Evolutionary conservation across 352 stramenopile genomes (phyloP), one percentile per base, ranked within the genome.

Genomic region (Peronospora farinosa): DNA sequence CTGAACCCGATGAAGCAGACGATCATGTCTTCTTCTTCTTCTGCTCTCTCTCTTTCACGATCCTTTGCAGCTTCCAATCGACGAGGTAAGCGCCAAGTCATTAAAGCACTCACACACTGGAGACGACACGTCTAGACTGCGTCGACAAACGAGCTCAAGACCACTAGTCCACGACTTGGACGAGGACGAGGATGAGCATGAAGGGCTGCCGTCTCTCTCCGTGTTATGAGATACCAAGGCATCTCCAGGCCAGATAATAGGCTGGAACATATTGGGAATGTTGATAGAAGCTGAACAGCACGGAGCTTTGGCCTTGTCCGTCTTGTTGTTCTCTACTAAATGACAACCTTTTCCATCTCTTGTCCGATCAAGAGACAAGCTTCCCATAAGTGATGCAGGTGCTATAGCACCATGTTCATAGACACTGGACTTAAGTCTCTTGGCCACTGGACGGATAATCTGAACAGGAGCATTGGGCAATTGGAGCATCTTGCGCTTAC

Each of bases 61-160:
- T 28, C 68, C 68, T n/a, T 73, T 74, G 52, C 80, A 83, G 57
- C 72, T 84, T 15, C 69, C 68, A 0, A 66, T 63, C 21, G 78
- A 82, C 15, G 78, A 83, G 65, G 70, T 54, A 12, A 89, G 59
- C 53, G 84, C 60, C 46, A 89, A 59, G 37, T 89, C 76, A 23
- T 72, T 76, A 21, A 89, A 77, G 40, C 66, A 67, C 10, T 67
- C 57, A 7, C 67, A 69, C 44, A 87, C 47, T 5, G 73, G 75
- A 38, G 78, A 89, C 47, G 73, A 72, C 49, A 89, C 78, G 47
- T 86, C 75, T 9, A 86, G 47, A 36, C 78, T 87, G 51, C 69
- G 73, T 28, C 78, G 75, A 32, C 75, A 87, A 54, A 87, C 86
- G 42, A 73, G 68, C 40, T 77, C 69, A 17, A 82, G 63, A 13